Conservation (phyloP, 2,329 filamentous ascomycete genomes). For the Ramularia collo-cygni region DNA sequence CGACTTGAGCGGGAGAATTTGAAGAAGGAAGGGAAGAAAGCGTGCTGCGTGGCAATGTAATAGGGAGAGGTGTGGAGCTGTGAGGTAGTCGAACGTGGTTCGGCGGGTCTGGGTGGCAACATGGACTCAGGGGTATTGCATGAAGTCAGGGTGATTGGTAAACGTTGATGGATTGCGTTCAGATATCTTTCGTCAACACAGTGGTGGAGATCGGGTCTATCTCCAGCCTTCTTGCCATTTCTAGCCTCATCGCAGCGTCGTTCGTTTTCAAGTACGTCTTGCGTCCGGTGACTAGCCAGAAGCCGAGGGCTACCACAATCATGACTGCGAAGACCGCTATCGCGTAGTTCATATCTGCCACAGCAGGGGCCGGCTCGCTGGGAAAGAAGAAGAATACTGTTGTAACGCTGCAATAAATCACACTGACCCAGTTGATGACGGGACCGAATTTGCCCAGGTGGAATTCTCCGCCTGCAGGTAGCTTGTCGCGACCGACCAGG, state of each 20-base stretch:
- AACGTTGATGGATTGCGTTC: neutral
- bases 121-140: neutral
- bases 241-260: conserved; percentile 18
- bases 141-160: neutral
- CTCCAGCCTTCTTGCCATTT: conserved; percentile 15
- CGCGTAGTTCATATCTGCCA: conserved; percentile 52
- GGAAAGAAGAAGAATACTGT: conserved; percentile 54
- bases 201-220: neutral
- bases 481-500: conserved; percentile 45
- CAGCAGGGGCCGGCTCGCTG: conserved; percentile 37
- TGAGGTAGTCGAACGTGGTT: neutral
- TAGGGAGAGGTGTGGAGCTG: too few relatives aligned
- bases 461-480: conserved; percentile 41
- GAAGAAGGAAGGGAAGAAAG: neutral
- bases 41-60: conserved; percentile 1
- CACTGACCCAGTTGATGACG: conserved; percentile 36
- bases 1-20: neutral
- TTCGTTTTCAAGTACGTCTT: conserved; percentile 28
- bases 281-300: conserved; percentile 46
- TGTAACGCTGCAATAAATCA: conserved; percentile 47
- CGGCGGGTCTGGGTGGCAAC: neutral
- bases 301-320: conserved; percentile 44
- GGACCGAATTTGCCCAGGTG: conserved; percentile 35
- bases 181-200: neutral
- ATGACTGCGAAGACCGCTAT: conserved; percentile 52